Conservation (phyloP, 2,329 filamentous ascomycete genomes). For the Dothideomycetes sp. region DNA sequence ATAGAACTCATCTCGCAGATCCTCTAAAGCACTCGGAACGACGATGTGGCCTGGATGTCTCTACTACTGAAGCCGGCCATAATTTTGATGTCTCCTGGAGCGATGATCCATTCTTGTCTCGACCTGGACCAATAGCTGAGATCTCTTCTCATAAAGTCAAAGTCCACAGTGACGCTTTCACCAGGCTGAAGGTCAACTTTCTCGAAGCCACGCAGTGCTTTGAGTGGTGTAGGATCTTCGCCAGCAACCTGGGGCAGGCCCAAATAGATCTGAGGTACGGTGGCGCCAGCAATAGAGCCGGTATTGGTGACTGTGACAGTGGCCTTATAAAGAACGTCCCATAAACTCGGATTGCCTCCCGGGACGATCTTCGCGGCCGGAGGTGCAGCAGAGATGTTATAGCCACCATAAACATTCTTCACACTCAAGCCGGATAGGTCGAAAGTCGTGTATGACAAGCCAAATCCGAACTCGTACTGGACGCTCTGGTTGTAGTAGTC, state of each 20-base stretch:
- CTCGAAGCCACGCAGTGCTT: slow-evolving; percentile 35
- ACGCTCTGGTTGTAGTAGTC: slow-evolving; percentile 31
- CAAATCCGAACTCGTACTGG: slow-evolving; percentile 28
- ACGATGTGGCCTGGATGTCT: slow-evolving; percentile 15
- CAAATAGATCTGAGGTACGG: slow-evolving; percentile 53
- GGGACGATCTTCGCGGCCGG: slow-evolving; percentile 35
- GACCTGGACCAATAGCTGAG: slow-evolving; percentile 33
- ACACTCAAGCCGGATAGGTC: slow-evolving; percentile 43
- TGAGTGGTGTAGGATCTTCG: slow-evolving; percentile 51
- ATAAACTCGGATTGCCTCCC: slow-evolving; percentile 53
- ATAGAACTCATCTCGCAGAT: no score
- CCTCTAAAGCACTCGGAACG: slow-evolving; percentile 4
- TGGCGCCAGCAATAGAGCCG: slow-evolving; percentile 52
- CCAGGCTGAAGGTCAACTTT: slow-evolving; percentile 28
- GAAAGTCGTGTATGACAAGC: slow-evolving; percentile 29
- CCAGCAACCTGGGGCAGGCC: slow-evolving; percentile 37
- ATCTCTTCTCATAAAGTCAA: slow-evolving; percentile 32
- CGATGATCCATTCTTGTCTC: slow-evolving; percentile 30
- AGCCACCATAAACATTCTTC: slow-evolving; percentile 20
- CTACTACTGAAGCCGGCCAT: slow-evolving; percentile 22
- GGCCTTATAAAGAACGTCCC: slow-evolving; percentile 59
- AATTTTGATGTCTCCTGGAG: slow-evolving; percentile 16
- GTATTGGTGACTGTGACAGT: slow-evolving; percentile 61
- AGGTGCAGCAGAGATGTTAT: slow-evolving; percentile 40
- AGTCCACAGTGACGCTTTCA: slow-evolving; percentile 21